These are phyloP conservation scores for Didymella sp. DNA, from an alignment of 2,329 filamentous ascomycete species.

Conservation along the genomic window DNA sequence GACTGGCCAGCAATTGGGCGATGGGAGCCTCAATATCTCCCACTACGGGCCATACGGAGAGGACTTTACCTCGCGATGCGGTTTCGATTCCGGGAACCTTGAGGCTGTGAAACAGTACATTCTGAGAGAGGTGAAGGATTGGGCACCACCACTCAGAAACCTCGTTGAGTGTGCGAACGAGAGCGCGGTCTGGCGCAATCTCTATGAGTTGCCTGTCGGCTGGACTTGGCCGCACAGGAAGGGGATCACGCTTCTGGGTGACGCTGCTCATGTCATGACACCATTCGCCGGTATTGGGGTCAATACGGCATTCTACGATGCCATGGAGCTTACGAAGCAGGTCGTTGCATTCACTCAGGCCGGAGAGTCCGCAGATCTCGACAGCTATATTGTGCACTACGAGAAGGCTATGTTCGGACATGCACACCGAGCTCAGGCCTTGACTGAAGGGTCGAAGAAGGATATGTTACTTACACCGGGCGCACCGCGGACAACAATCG, in stretches of 20 bases:
- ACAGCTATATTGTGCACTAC: slow-evolving; percentile 39
- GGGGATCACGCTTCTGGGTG: slow-evolving; percentile 52
- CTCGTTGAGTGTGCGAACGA: slow-evolving; percentile 36
- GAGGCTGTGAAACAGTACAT: slow-evolving; percentile 25
- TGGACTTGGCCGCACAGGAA: slow-evolving; percentile 46
- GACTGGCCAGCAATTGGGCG: slow-evolving; percentile 42
- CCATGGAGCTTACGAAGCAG: slow-evolving; percentile 43
- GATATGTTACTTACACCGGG: slow-evolving; percentile 59
- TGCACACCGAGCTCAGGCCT: slow-evolving; percentile 42
- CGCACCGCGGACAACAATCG: slow-evolving; percentile 54
- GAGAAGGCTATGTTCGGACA: slow-evolving; percentile 50
- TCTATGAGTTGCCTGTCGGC: slow-evolving; percentile 53
- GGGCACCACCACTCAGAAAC: slow-evolving; percentile 38
- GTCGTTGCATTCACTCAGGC: slow-evolving; percentile 38
- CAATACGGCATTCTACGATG: slow-evolving; percentile 49
- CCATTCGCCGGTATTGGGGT: slow-evolving; percentile 50
- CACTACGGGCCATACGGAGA: slow-evolving; percentile 32
- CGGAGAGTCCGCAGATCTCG: slow-evolving; percentile 25
- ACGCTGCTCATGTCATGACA: slow-evolving; percentile 53
- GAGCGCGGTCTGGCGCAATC: slow-evolving; percentile 30
- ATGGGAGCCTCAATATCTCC: slow-evolving; percentile 41
- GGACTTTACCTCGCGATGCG: slow-evolving; percentile 31
- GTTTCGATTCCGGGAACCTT: slow-evolving; percentile 32
- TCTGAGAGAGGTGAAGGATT: slow-evolving; percentile 37
- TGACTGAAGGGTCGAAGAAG: slow-evolving; percentile 55